Conservation (phyloP, 2,329 filamentous ascomycete genomes). For the Apiospora kogelbergensis region DNA sequence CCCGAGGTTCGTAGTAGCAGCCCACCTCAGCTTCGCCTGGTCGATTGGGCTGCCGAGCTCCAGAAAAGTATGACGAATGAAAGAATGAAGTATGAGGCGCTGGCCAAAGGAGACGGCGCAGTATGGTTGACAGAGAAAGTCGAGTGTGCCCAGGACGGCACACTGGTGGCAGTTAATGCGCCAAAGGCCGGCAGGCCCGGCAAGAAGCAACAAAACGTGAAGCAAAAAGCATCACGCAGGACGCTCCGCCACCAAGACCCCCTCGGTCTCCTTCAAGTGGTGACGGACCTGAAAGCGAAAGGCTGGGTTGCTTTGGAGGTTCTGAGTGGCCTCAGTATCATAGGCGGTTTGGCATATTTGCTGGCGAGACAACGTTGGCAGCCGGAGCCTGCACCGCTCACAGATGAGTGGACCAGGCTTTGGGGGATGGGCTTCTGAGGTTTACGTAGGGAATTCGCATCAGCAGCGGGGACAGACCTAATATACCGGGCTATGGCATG, state of each 20-base stretch:
- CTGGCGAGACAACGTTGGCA: constrained; percentile 42
- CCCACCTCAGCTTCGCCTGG: constrained; percentile 59
- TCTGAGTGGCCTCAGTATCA: constrained; percentile 69
- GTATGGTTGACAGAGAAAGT: constrained; percentile 68
- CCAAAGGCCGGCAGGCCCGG: constrained; percentile 2
- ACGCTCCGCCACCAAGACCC: constrained; percentile 64
- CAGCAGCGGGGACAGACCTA: not conserved
- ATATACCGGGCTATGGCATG: not conserved
- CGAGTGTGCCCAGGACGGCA: constrained; percentile 66
- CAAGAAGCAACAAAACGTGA: constrained; percentile 8
- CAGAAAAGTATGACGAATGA: constrained; percentile 76
- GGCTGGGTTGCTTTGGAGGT: constrained; percentile 72
- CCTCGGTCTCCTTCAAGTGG: constrained; percentile 71
- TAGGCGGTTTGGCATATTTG: constrained; percentile 72
- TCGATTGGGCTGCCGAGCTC: constrained; percentile 79
- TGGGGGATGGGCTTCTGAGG: constrained; percentile 25
- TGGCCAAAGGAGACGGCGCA: constrained; percentile 62
- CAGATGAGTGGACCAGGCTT: constrained; percentile 30
- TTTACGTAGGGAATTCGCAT: not conserved
- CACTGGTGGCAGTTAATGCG: constrained; percentile 48
- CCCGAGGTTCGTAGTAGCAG: constrained; percentile 38
- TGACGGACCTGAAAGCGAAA: constrained; percentile 62
- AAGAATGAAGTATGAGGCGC: constrained; percentile 64
- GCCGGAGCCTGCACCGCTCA: constrained; percentile 26
- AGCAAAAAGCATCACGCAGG: constrained; percentile 16